Evolutionary conservation across 495 filamentous ascomycete genomes (phyloP), one percentile per base, ranked within the genome.

Genomic region (Penicillium turbatum): DNA sequence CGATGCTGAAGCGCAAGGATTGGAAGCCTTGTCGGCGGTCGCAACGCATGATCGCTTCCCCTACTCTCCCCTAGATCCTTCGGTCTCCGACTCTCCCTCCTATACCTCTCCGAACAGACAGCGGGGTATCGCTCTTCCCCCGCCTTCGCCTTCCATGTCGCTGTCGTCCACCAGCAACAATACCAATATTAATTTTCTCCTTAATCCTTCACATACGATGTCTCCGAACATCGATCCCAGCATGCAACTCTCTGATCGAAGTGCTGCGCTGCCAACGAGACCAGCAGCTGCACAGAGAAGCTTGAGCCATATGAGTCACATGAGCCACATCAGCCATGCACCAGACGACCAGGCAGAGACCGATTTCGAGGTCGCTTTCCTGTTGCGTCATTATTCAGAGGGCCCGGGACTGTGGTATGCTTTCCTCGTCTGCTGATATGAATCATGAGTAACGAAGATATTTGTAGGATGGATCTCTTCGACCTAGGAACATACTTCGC

Each of bases 351-450:
- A 67, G 27, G 66, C 71, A 13, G 77, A 80, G 48, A 72, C 72
- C 16, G 78, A 83, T 38, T 76, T 80, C 46, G 82, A 85, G 57
- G 69, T 79, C 17, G 75, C 79, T n/a, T 84, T 79, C 60, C 69
- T 86, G 7, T 61, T 85, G 52, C 75, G 83, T 16, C 80, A 85
- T 67, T 86, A 82, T 64, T 77, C 80, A 5, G 82, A 86, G 62
- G 72, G 75, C 2, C 74, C 80, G 11, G 82, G 82, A 12, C 71
- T 80, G 53, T 86, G 79, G 79, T 79, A 67, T 63, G 74, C 56
- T 41, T 27, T 43, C 6, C 11, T 6, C 10, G 30, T 34, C 24
- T 24, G 19, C 19, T 51, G 10, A 30, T 15, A 46, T 29, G 8
- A 15, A 29, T 26, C 21, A 16, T 35, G 54, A 39, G 53, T 69